These are phyloP conservation scores for Candida parachauliodes DNA, from an alignment of 805 yeast species.

Conservation along the genomic window DNA sequence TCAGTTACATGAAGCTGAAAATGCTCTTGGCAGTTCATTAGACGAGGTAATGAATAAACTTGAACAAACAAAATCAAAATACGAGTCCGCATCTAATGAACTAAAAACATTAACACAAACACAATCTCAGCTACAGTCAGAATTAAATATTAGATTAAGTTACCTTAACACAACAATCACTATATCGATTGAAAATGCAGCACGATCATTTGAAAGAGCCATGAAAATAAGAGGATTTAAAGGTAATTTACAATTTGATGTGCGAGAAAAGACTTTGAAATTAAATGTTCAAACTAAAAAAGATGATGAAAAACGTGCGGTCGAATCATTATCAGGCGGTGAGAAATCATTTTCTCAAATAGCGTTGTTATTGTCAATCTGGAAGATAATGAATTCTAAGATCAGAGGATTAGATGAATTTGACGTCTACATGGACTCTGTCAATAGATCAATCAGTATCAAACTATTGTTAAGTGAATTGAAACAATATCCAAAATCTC, in stretches of 20 bases:
- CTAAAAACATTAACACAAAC: conserved; percentile 31
- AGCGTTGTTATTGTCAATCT: conserved; percentile 79
- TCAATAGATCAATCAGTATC: conserved; percentile 78
- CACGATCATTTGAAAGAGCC: conserved; percentile 50
- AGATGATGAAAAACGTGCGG: conserved; percentile 58
- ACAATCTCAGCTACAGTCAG: conserved; percentile 22
- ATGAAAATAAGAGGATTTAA: conserved; percentile 65
- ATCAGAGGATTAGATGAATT: conserved; percentile 92
- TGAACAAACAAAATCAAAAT: conserved; percentile 39
- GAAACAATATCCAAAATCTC: conserved; percentile 61
- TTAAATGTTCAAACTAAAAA: conserved; percentile 61
- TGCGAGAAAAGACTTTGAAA: conserved; percentile 44
- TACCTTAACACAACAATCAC: conserved; percentile 31
- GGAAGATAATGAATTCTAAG: conserved; percentile 89
- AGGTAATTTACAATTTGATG: conserved; percentile 69
- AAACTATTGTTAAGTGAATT: conserved; percentile 68
- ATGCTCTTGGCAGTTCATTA: conserved; percentile 49
- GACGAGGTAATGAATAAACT: conserved; percentile 53
- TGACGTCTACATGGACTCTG: conserved; percentile 96
- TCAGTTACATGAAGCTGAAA: conserved; percentile 51
- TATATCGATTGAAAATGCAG: conserved; percentile 29
- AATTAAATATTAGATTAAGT: conserved; percentile 29
- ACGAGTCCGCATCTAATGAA: conserved; percentile 39
- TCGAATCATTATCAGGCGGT: conserved; percentile 90
- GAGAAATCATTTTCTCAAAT: conserved; percentile 94